Percentiles rank a stretch among this genome's conserved stretches.
These are phyloP conservation scores for Phalaenopsis equestris DNA, from an alignment of 106 monocot species.

Conservation along the genomic window DNA sequence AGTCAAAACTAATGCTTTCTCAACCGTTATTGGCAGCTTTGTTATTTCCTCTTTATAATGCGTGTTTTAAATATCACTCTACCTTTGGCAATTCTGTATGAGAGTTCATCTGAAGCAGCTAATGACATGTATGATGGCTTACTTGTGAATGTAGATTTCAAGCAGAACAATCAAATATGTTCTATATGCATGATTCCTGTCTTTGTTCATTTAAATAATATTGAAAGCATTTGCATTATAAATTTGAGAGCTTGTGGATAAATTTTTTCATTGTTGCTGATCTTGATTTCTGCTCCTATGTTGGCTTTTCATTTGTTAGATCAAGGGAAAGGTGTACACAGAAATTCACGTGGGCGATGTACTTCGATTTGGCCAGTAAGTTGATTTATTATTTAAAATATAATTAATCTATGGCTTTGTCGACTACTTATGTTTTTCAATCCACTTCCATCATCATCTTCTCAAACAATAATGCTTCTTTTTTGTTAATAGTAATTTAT, in stretches of 20 bases:
- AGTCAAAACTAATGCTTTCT: neutral
- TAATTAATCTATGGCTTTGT: neutral
- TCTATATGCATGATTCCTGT: neutral
- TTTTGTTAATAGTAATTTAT: neutral
- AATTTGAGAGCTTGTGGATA: neutral
- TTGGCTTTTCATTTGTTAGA: conserved; percentile 26
- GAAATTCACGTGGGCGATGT: conserved; percentile 88
- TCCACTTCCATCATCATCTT: neutral
- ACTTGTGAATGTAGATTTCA: neutral
- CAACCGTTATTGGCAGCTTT: neutral
- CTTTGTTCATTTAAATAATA: neutral
- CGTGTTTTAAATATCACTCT: neutral
- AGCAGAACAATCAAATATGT: neutral
- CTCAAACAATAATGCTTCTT: neutral
- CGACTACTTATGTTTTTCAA: neutral
- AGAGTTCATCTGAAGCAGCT: neutral
- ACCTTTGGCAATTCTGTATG: neutral
- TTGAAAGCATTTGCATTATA: neutral
- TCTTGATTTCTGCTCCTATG: neutral
- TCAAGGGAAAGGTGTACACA: conserved; percentile 68
- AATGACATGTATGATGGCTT: neutral
- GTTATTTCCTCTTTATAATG: neutral
- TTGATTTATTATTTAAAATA: conserved; percentile 11
- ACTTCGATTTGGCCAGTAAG: conserved; percentile 95
- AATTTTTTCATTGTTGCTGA: neutral